Evolutionary conservation across 208 protist genomes (phyloP), one percentile per base, ranked within the genome.

Genomic region (Angomonas ambiguus): DNA sequence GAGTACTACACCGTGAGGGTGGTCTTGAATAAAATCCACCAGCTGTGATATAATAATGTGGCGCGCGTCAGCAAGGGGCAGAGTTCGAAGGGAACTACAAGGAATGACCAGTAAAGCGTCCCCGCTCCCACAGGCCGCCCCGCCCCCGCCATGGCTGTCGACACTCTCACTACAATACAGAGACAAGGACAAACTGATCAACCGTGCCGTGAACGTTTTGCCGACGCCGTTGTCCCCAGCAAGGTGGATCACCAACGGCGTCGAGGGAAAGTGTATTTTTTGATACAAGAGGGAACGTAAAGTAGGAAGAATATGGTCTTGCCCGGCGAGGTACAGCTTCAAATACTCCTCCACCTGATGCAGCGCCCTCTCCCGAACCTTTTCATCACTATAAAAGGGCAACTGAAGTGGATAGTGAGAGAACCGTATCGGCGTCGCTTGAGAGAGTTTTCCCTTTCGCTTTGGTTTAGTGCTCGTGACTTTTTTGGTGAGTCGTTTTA

Each of bases 181-280:
- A 6, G 81, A 87, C 0, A 63, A 65, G 28, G 77, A 77, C n/a
- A 77, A 61, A 18, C 74, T 82, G 24, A 87, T 41, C 13, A 87
- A 65, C n/a, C 58, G 51, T 16, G 83, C 83, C 0, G 74, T 86
- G 56, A 80, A 68, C 1, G 77, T 90, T 62, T 90, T 95, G 57
- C 89, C 89, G 16, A 95, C 89, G 8, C 89, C 89, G 55, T 95
- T 93, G 60, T 95, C 90, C 0, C 90, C 90, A 4, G 83, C 87
- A 6, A 93, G 75, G 76, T 92, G 87, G 31, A 95, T 68, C n/a
- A 95, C 80, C 41, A 92, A 76, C 8, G 83, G 84, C 68, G 87
- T 76, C 5, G 62, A 30, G 34, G 83, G 80, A 60, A 67, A 74
- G 2, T 72, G 57, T 6, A 95, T 56, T 70, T 95, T 95, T 16